A percentile compares a stretch with the other conserved stretches of the same genome.
phyloP scores from a whole-genome alignment of 768 basidiomycete genomes.

The Leccinum longicurvipes region DNA sequence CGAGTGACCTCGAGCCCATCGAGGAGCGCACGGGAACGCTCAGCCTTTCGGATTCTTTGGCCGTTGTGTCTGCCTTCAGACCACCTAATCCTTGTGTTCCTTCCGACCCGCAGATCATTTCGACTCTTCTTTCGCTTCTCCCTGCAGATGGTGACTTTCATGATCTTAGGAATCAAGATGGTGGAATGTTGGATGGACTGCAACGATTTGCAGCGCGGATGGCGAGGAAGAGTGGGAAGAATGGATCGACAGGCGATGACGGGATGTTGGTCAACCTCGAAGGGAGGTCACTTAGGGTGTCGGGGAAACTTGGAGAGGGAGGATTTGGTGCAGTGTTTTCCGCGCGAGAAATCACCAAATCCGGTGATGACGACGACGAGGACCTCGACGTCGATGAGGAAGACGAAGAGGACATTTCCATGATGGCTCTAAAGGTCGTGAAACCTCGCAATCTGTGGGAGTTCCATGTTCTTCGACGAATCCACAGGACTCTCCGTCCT shows the following conservation, averaged over 20 bases:
- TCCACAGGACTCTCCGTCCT: constrained; percentile 66
- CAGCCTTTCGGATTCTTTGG: constrained; percentile 62
- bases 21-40: constrained; percentile 64
- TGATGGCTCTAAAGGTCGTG: constrained; percentile 90
- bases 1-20: constrained; percentile 28
- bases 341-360: constrained; percentile 52
- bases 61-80: constrained; percentile 59
- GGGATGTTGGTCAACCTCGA: constrained; percentile 58
- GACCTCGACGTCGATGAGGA: constrained; percentile 46
- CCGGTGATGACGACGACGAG: constrained; percentile 42
- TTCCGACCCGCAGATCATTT: constrained; percentile 63
- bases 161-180: constrained; percentile 53
- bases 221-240: constrained; percentile 33
- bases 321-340: constrained; percentile 96
- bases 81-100: constrained; percentile 90
- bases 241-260: constrained; percentile 34
- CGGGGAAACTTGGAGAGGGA: constrained; percentile 92
- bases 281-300: constrained; percentile 63
- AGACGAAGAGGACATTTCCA: constrained; percentile 52
- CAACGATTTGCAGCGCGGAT: constrained; percentile 65
- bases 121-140: constrained; percentile 60
- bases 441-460: constrained; percentile 91
- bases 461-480: constrained; percentile 75
- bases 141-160: constrained; percentile 59
- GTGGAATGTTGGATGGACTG: constrained; percentile 60